Evolutionary conservation across 1,139 yeast species (phyloP), one percentile per base, ranked within the genome.

Genomic region (Groenewaldozyma auringiensis): DNA sequence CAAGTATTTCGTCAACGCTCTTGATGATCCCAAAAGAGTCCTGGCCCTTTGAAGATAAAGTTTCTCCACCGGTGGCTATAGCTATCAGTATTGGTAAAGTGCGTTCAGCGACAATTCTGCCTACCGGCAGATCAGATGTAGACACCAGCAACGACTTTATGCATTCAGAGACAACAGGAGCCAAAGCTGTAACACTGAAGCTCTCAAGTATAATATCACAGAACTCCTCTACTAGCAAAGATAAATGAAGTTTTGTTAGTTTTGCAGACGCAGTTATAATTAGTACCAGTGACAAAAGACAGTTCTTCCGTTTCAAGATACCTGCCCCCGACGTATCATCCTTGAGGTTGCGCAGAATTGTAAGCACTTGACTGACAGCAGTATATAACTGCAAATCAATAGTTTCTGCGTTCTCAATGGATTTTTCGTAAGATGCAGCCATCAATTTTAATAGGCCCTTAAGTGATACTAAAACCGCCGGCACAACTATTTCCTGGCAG

Each of bases 271-370:
- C 68, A 4, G 86, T 79, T 14, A 80, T 61, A 16, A 84, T 66
- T 1, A 85, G 75, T 58, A 81, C 73, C n/a, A 74, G 62, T 0
- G 86, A 76, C 31, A 83, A 63, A 3, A 81, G 64, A 3, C 79
- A 68, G 52, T 74, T 74, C 47, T 69, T 71, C 42, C 57, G 64
- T 57, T 45, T 60, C 20, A 47, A 53, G 68, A 72, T 55, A 41
- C 50, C 47, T 46, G 55, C 38, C 2, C 16, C 22, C 13, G 47
- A 27, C 11, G 29, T 25, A 25, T 25, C 29, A 8, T 25, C 29
- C 11, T 25, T 25, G 11, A 8, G 11, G 11, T 11, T 25, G 40
- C 51, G 57, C 41, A 56, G 42, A 18, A 52, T 42, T 14, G 53
- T 49, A 4, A 54, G 52, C 16, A 52, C 46, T 33, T 59, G 55